A percentile compares a stretch with the other conserved stretches of the same genome.
phyloP scores from a whole-genome alignment of 208 protist genomes.

The Acanthamoeba sp. region DNA sequence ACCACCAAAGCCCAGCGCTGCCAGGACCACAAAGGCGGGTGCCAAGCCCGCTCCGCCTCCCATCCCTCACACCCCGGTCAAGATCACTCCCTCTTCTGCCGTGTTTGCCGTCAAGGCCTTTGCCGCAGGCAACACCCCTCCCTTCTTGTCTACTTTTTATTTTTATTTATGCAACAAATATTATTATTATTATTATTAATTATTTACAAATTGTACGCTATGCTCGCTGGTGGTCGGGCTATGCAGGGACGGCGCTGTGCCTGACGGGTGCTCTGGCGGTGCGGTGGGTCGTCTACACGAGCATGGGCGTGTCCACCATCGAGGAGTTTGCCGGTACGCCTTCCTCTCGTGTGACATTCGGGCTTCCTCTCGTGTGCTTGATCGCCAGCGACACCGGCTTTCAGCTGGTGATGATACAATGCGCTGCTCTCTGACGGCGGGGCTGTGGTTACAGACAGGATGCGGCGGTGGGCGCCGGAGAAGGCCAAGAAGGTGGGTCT shows the following conservation, averaged over 20 bases:
- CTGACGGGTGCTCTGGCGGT: conserved; percentile 2
- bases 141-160: not conserved
- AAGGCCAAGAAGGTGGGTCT: conserved; percentile 30
- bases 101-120: not conserved
- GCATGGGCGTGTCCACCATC: conserved; percentile 10
- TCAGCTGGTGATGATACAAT: no score
- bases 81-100: not conserved
- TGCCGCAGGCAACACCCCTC: not conserved
- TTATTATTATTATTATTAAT: not conserved
- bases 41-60: not conserved
- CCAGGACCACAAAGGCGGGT: not conserved
- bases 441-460: not conserved
- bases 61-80: not conserved
- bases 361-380: no score
- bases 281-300: conserved; percentile 26
- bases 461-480: not conserved
- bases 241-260: not conserved
- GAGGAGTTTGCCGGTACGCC: not conserved
- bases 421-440: no score
- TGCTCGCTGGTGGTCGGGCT: no score
- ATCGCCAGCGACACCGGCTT: no score
- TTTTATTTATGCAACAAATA: not conserved
- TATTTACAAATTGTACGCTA: no score
- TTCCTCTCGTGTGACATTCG: not conserved
- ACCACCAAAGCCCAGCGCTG: conserved; percentile 3